Conservation (phyloP, 129 eudicot species). For the Flaveria trinervia region DNA sequence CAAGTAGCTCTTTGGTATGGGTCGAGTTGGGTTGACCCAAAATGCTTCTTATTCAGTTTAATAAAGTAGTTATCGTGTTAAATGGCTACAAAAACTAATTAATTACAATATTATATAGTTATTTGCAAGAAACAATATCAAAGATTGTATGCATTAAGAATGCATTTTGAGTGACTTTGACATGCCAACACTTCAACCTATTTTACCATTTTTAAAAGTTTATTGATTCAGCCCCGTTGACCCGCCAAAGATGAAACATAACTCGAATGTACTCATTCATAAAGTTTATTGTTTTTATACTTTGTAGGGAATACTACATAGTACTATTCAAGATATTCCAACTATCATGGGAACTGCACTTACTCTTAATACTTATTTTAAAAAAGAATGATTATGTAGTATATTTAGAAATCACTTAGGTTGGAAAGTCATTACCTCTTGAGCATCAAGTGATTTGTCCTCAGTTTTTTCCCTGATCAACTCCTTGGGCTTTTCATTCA, state of each 20-base stretch:
- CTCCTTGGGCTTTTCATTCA: constrained; percentile 15
- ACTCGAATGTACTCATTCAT: not conserved
- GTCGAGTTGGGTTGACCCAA: not conserved
- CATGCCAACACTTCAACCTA: not conserved
- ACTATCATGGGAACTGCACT: constrained; percentile 10
- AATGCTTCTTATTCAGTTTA: not conserved
- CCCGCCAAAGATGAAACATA: not conserved
- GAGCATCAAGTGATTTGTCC: constrained; percentile 19
- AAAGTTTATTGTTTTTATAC: not conserved
- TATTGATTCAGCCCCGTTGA: not conserved
- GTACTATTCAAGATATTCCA: not conserved
- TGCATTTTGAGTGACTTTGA: not conserved
- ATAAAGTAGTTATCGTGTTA: not conserved
- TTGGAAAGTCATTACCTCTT: constrained; percentile 25
- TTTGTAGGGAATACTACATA: not conserved
- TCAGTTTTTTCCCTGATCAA: constrained; percentile 8
- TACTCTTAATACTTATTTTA: not conserved
- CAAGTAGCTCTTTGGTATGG: not conserved
- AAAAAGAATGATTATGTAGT: not conserved
- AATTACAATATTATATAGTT: not conserved
- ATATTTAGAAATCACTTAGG: not conserved
- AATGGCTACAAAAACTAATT: not conserved
- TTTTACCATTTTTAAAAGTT: not conserved
- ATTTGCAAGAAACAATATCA: not conserved
- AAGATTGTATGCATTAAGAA: not conserved